Evolutionary conservation across 2,329 filamentous ascomycete genomes (phyloP).

Genomic region (Laburnicola sp.): DNA sequence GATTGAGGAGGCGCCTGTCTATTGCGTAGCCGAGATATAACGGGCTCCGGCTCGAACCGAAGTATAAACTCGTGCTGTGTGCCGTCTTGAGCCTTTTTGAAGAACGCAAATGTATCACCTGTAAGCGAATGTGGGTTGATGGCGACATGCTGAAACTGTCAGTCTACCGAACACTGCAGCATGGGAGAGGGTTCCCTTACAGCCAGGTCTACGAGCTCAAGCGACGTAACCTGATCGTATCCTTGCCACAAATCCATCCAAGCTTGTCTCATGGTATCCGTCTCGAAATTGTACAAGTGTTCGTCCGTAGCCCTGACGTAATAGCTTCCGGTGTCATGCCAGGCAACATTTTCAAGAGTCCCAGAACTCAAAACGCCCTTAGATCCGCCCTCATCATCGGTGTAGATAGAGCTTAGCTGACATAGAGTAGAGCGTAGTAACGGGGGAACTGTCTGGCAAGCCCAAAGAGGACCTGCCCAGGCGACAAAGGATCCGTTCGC

Average conservation of each 20-base stretch:
- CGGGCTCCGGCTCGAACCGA: constrained; percentile 19
- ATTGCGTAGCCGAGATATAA: constrained; percentile 15
- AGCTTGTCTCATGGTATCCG: constrained; percentile 10
- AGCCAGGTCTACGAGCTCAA: constrained; percentile 20
- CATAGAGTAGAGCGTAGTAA: not conserved
- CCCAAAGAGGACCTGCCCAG: constrained; percentile 27
- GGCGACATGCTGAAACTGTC: constrained; percentile 20
- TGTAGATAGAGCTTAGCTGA: constrained; percentile 6
- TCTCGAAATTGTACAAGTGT: constrained; percentile 18
- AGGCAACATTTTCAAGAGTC: constrained; percentile 17
- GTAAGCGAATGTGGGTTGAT: constrained; percentile 24
- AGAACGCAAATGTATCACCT: constrained; percentile 30
- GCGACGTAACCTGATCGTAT: not conserved
- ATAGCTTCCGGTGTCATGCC: constrained; percentile 28
- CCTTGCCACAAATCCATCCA: constrained; percentile 27
- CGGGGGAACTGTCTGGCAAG: constrained; percentile 17
- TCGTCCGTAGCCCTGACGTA: constrained; percentile 17
- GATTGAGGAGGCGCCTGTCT: not conserved
- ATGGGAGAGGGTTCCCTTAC: constrained; percentile 14
- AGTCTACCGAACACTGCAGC: constrained; percentile 1
- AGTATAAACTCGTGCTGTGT: constrained; percentile 22
- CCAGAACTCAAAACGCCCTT: constrained; percentile 17
- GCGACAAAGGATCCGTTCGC: constrained; percentile 25
- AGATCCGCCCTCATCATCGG: constrained; percentile 4
- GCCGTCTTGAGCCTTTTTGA: constrained; percentile 25